Base-by-base conservation (phyloP, 306 rosid species). In the Carpinus viminea region DNA sequence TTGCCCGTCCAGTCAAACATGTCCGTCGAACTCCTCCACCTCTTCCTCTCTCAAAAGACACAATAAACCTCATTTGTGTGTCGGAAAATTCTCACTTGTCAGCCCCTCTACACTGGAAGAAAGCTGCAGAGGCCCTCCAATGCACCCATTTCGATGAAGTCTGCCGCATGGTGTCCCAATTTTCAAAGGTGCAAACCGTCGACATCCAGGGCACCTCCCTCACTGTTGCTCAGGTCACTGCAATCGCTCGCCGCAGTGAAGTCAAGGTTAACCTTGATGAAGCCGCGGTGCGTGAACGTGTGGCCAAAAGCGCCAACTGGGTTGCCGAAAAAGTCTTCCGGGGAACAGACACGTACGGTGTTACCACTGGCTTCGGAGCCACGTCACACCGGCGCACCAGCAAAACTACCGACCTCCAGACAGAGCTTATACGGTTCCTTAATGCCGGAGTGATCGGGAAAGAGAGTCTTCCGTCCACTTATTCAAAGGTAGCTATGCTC, bases 341-440 rank as follows among this genome's bases (percentile, higher is more conserved):
- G 1, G 87, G 87, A 54, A 79, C 75, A 0, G 87, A 83, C 26
- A 79, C 70, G 0, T 83, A 83, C 12, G 87, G 87, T 17, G 87
- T 83, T 47, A 83, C 87, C 65, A 83, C 87, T 0, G 87, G 87
- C 5, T 79, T 83, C 15, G 87, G 87, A 2, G 71, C 87, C 45
- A 79, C 87, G 16, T 83, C 81, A 2, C 87, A 83, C 50, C 62
- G 83, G 41, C 77, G 87, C 47, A 83, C 87, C 51, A 12, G 43
- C 81, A 79, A 54, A 61, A 54, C 81, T 0, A 21, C 74, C 12
- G 83, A 79, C 47, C 87, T 83, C 54, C 87, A 83, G 57, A 79
- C 80, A 2, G 87, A 83, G 66, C 87, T 83, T 26, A 79, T 83
- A 50, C 80, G 87, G 26, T 79, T 83, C 69, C 81, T 83, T 59